phyloP scores from a whole-genome alignment of 345 rosid genomes.

The Eucalyptus marginata region DNA sequence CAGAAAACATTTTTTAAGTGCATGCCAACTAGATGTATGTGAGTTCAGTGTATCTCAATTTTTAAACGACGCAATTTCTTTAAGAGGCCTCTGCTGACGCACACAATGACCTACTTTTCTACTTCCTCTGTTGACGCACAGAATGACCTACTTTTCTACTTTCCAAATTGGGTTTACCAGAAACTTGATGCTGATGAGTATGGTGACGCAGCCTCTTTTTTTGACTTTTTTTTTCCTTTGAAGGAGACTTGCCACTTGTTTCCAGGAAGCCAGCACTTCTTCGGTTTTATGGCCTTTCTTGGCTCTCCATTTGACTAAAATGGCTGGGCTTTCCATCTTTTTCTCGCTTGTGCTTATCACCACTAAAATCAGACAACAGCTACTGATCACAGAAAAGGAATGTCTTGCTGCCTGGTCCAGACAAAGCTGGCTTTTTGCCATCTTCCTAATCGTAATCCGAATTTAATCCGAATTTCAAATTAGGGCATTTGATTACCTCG shows the following conservation, averaged over 20 bases:
- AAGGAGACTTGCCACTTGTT: neutral
- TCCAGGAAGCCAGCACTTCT: neutral
- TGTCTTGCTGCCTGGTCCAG: neutral
- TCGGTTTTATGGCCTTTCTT: neutral
- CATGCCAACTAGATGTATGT: fast-evolving
- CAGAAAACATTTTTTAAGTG: neutral
- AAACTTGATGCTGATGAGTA: neutral
- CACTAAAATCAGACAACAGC: neutral
- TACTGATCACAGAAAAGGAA: neutral
- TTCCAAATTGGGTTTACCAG: neutral
- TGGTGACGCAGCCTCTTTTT: neutral
- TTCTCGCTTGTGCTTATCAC: neutral
- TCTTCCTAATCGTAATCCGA: neutral
- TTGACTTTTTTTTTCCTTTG: neutral
- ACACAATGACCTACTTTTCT: neutral
- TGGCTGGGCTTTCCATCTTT: neutral
- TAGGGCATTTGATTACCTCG: neutral
- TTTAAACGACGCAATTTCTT: fast-evolving
- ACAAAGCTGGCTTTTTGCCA: neutral
- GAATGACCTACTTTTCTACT: neutral
- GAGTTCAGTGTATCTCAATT: fast-evolving
- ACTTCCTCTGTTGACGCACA: too few relatives aligned
- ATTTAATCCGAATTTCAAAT: neutral
- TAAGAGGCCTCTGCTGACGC: neutral
- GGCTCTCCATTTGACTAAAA: neutral